Evolutionary conservation across 768 basidiomycete species (phyloP), one percentile per base, ranked within the genome.

Genomic region (Naematelia encephala): DNA sequence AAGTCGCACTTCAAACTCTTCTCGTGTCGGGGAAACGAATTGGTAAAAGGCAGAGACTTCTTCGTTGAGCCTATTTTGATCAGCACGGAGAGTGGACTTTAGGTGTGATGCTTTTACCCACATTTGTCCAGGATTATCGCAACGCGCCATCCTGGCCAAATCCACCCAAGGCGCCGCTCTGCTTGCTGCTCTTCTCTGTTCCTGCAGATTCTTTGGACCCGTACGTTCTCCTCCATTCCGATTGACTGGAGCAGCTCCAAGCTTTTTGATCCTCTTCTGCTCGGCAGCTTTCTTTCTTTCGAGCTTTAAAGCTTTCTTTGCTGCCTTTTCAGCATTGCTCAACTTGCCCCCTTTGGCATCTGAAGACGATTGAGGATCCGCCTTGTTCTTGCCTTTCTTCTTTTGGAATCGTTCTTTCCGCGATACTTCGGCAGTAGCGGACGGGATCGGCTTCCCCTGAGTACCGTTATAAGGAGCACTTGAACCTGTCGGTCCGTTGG

Each of bases 21-120:
- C 80, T 1, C 83, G 83, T 0, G 89, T 86, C 0, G 96, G 93
- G 0, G 89, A 88, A 76, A 98, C 89, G 82, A 90, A 96, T 4
- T 83, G 79, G 21, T 87, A 84, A 69, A 91, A 97, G 0, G 91
- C 87, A 56, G 85, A 81, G 4, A 96, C 89, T 77, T 99, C 96
- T 14, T 80, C 79, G 69, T 96, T 89, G 56, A 98, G 77, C 83
- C 94, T 67, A 22, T n/a, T 23, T 25, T 5, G 10, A 54, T 54
- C 47, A 57, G 58, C 56, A 56, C 39, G 5, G 13, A 2, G 27
- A 51, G 43, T 49, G 44, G 21, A 16, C n/a, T 12, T 12, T 53
- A n/a, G n/a, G n/a, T n/a, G n/a, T n/a, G n/a, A n/a, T n/a, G n/a
- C n/a, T n/a, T n/a, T 19, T 11, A 82, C 87, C 56, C 67, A 92